Base-by-base conservation (phyloP, 2,329 filamentous ascomycete species). In the Diaporthe aspalathi region DNA sequence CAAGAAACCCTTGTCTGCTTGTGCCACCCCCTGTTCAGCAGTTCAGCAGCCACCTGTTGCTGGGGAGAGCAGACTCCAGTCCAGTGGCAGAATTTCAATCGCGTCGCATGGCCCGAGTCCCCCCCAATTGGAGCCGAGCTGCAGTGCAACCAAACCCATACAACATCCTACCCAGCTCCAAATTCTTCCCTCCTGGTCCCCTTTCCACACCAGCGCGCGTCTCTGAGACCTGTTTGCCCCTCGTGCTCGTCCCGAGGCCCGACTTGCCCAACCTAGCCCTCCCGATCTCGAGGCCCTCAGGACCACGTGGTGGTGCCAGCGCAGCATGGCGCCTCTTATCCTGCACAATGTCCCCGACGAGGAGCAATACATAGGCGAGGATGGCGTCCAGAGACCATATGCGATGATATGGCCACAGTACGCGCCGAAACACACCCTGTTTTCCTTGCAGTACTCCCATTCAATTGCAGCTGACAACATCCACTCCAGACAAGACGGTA, bases 281-380 rank as follows among this genome's bases (percentile, higher is more conserved):
- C 50, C 62, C 45, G 7, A 7, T n/a, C 50, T 49, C 35, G 50
- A 27, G 14, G 60, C 24, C 12, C 38, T n/a, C n/a, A n/a, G n/a
- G n/a, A n/a, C n/a, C n/a, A n/a, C n/a, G n/a, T n/a, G n/a, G 50
- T 68, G 5, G 53, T 24, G 50, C 50, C 68, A 40, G 43, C 66
- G 50, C 70, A 78, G 74, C 74, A 91, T 91, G 89, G 86, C 89
- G 70, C 90, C 90, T 75, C 83, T 92, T 71, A 91, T 92, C 77
- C 83, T 92, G 43, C 90, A 92, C 78, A 91, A 91, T 78, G 90
- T 92, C 74, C 89, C 90, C 70, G 90, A 92, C 74, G 90, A 92
- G 65, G 90, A 92, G 78, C 87, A 90, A 63, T 92, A 91, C 78
- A 82, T 89, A 7, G 90, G 90, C 70, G 88, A 91, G 67, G 90